These are phyloP conservation scores for Platismatia glauca DNA, from an alignment of 495 filamentous ascomycete genomes.

Conservation along the genomic window DNA sequence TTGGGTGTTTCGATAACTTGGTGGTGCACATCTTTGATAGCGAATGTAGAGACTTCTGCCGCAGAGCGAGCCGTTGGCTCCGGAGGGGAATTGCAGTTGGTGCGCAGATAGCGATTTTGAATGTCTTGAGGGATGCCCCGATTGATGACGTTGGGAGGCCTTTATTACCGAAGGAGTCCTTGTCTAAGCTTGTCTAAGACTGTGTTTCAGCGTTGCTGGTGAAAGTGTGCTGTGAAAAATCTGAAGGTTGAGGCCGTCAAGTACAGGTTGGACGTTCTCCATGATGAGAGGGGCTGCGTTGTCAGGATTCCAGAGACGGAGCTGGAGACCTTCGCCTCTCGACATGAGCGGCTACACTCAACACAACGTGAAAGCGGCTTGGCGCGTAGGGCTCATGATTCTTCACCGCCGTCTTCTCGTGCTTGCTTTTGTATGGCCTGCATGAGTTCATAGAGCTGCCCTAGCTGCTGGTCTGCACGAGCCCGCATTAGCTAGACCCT, in stretches of 20 bases:
- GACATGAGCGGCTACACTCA: neutral
- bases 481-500: conserved; percentile 3
- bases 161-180: neutral
- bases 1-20: conserved; percentile 28
- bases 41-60: neutral
- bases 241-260: neutral
- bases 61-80: neutral
- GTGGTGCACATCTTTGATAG: conserved; percentile 32
- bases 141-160: neutral
- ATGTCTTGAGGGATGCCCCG: neutral
- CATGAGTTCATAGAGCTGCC: conserved; percentile 92
- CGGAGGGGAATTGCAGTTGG: neutral
- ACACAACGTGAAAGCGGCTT: neutral
- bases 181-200: neutral
- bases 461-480: conserved; percentile 74
- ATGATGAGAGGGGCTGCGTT: neutral
- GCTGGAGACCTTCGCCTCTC: neutral
- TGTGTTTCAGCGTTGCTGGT: neutral
- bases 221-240: neutral
- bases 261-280: neutral
- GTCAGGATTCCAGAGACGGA: neutral
- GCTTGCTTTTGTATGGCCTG: conserved; percentile 60
- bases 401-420: conserved; percentile 32
- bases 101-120: neutral
- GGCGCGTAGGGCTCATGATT: conserved; percentile 2